Conservation (phyloP, 1,284 basidiomycete genomes). For the Uromyces viciae-fabae region DNA sequence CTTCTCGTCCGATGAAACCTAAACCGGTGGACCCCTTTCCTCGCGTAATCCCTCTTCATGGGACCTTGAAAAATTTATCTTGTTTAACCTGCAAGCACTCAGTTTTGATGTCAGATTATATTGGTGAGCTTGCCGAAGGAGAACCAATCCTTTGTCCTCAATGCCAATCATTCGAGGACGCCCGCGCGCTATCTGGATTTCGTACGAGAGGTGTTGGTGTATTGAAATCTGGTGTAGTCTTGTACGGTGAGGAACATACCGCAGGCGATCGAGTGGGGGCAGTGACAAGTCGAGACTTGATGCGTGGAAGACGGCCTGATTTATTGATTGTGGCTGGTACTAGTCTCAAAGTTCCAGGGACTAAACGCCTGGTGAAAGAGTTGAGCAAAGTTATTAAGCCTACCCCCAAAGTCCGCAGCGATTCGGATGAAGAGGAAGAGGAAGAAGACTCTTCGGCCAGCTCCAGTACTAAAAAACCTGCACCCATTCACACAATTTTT, state of each 20-base stretch:
- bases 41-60: slow-evolving; percentile 83
- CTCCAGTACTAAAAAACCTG: slow-evolving; percentile 52
- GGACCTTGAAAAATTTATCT: slow-evolving; percentile 72
- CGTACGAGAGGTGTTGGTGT: slow-evolving; percentile 75
- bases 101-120: slow-evolving; percentile 64
- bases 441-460: slow-evolving; percentile 49
- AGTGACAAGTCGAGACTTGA: slow-evolving; percentile 69
- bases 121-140: slow-evolving; percentile 62
- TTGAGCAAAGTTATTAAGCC: slow-evolving; percentile 73
- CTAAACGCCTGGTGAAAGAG: slow-evolving; percentile 85
- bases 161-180: slow-evolving; percentile 68
- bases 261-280: slow-evolving; percentile 81
- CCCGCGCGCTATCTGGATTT: slow-evolving; percentile 71
- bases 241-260: slow-evolving; percentile 85
- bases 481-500: slow-evolving; percentile 69
- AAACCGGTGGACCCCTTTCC: slow-evolving; percentile 57
- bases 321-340: slow-evolving; percentile 85
- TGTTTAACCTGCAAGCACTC: slow-evolving; percentile 75
- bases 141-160: slow-evolving; percentile 72
- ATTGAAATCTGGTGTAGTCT: slow-evolving; percentile 78
- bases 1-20: slow-evolving; percentile 31
- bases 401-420: slow-evolving; percentile 3
- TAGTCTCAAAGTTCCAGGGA: slow-evolving; percentile 81
- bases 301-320: slow-evolving; percentile 67
- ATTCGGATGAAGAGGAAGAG: slow-evolving; percentile 44